These are phyloP conservation scores for Zoysia pacifica DNA, from an alignment of 176 grass and related monocot species.

Conservation along the genomic window DNA sequence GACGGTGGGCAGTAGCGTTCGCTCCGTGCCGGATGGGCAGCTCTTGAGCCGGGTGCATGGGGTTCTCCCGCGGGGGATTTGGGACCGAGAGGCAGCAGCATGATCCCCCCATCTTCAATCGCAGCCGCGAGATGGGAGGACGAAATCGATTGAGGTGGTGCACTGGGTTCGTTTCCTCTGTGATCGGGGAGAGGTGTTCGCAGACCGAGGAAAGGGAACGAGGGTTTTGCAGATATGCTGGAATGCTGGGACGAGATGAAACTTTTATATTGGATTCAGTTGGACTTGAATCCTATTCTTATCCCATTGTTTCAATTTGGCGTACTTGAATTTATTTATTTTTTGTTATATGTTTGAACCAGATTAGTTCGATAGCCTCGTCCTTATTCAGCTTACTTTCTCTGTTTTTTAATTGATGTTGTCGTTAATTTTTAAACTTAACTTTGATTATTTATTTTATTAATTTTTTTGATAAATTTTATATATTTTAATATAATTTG, in stretches of 20 bases:
- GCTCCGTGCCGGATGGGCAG: not conserved
- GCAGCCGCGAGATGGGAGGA: not conserved
- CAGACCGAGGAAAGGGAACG: not conserved
- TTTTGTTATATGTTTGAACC: too few relatives aligned
- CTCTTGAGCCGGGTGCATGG: constrained; percentile 9
- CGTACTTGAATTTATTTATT: not conserved
- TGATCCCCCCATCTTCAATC: constrained; percentile 45
- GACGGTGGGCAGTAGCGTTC: not conserved
- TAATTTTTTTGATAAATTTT: too few relatives aligned
- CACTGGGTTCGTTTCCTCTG: not conserved
- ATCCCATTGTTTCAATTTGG: not conserved
- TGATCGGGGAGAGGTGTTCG: not conserved
- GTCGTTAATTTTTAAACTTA: too few relatives aligned
- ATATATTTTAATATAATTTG: too few relatives aligned
- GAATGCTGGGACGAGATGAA: not conserved
- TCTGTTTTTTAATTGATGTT: too few relatives aligned
- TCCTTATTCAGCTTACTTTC: too few relatives aligned
- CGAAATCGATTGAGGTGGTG: not conserved
- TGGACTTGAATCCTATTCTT: not conserved
- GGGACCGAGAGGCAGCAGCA: constrained; percentile 25
- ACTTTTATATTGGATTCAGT: not conserved
- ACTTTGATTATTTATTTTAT: too few relatives aligned
- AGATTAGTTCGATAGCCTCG: too few relatives aligned
- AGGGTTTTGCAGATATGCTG: not conserved
- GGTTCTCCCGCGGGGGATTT: constrained; percentile 47